Evolutionary conservation across 768 basidiomycete genomes (phyloP).

Genomic region (Lactifluus rugatus): DNA sequence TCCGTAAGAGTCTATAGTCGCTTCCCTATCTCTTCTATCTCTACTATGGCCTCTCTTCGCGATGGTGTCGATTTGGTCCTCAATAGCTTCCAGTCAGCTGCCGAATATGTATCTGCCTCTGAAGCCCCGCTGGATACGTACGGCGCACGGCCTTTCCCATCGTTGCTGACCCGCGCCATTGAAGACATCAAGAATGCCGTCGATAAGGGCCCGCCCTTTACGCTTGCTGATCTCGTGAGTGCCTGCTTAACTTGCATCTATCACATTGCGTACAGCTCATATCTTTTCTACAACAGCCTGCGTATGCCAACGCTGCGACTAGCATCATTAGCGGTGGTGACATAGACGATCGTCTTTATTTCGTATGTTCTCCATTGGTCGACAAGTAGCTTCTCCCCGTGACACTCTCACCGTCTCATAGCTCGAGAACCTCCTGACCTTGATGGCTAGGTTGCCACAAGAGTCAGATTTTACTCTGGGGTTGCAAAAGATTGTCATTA

Average conservation of each 20-base stretch:
- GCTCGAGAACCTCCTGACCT: slow-evolving; percentile 18
- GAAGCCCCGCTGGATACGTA: slow-evolving; percentile 5
- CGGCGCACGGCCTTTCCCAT: slow-evolving; percentile 1
- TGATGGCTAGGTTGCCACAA: slow-evolving; percentile 12
- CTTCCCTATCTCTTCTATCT: not conserved
- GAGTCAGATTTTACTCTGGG: not conserved
- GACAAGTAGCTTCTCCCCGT: not conserved
- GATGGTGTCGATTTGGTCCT: not conserved
- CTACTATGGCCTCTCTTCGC: not conserved
- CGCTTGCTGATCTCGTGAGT: slow-evolving; percentile 14
- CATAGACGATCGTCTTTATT: slow-evolving; percentile 16
- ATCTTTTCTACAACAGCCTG: slow-evolving; percentile 1
- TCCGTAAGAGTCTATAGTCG: not conserved
- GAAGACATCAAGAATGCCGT: slow-evolving; percentile 4
- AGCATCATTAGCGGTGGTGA: not conserved
- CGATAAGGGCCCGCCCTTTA: slow-evolving; percentile 4
- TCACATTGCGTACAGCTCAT: not conserved
- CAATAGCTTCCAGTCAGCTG: not conserved
- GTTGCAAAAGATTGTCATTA: slow-evolving; percentile 14
- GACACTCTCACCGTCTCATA: not conserved
- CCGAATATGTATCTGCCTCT: not conserved
- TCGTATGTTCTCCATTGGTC: slow-evolving; percentile 1
- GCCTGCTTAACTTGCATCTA: not conserved
- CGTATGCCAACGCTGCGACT: slow-evolving; percentile 6
- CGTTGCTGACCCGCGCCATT: not conserved